A percentile compares a stretch with the other conserved stretches of the same genome.
Evolutionary conservation across 2,329 filamentous ascomycete genomes (phyloP).

Genomic region (Penicillium concentricum): DNA sequence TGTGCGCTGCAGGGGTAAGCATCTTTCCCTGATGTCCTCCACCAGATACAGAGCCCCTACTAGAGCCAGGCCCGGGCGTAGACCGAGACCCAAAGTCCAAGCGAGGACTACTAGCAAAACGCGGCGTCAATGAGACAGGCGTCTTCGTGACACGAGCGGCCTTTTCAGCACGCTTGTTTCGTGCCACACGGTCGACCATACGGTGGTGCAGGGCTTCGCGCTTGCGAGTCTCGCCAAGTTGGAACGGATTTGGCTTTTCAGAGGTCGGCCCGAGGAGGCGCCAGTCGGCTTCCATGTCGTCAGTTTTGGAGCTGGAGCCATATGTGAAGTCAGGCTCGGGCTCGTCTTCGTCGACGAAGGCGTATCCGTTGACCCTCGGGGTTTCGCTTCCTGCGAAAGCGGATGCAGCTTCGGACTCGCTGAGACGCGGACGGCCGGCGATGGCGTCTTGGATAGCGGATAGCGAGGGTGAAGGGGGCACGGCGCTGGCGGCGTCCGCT

Average conservation of each 20-base stretch:
- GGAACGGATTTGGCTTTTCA: conserved; percentile 72
- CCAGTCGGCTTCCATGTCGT: conserved; percentile 29
- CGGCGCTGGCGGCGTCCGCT: conserved; percentile 31
- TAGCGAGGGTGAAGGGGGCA: conserved; percentile 76
- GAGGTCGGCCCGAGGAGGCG: conserved; percentile 44
- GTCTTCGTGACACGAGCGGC: conserved; percentile 60
- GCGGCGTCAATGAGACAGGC: conserved; percentile 32
- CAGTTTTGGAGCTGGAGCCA: conserved; percentile 4
- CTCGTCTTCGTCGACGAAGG: conserved; percentile 81
- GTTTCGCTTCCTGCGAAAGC: conserved; percentile 66
- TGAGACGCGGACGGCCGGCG: conserved; percentile 64
- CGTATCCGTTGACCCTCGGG: conserved; percentile 87
- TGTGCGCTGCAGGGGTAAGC: conserved; percentile 47
- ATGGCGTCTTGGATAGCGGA: conserved; percentile 84
- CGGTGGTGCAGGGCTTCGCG: conserved; percentile 80
- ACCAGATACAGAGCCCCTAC: conserved; percentile 12
- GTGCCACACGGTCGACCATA: conserved; percentile 79
- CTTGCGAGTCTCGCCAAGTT: conserved; percentile 69
- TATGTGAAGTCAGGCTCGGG: conserved; percentile 32
- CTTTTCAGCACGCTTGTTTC: conserved; percentile 64
- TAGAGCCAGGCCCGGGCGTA: conserved; percentile 16
- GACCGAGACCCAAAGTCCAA: conserved; percentile 30
- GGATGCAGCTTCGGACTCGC: conserved; percentile 58
- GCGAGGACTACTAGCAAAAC: conserved; percentile 42
- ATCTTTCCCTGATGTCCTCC: conserved; percentile 25